Percentiles rank a stretch among this genome's conserved stretches.
phyloP scores from a whole-genome alignment of 2,329 filamentous ascomycete genomes.

The Trichoderma sp. region DNA sequence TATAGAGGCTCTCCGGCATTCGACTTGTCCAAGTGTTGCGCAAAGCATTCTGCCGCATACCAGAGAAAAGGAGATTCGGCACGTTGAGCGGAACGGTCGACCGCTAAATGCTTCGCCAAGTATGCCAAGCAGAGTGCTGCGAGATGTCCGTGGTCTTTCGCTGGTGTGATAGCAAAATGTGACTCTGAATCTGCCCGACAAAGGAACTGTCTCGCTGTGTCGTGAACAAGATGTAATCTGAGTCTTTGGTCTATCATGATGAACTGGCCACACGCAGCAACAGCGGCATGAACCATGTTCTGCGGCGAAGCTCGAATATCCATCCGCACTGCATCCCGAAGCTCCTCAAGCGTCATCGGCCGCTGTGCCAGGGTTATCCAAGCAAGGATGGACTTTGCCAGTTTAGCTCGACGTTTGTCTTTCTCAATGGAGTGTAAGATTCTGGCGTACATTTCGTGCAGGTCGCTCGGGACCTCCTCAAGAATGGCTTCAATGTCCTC shows the following conservation, averaged over 20 bases:
- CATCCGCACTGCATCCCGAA: not conserved
- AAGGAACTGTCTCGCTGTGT: constrained; percentile 7
- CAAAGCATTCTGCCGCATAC: not conserved
- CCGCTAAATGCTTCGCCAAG: not conserved
- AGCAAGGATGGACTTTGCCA: constrained; percentile 10
- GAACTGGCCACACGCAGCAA: constrained; percentile 5
- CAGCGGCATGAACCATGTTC: constrained; percentile 1
- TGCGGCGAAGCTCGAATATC: not conserved
- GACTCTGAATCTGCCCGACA: not conserved
- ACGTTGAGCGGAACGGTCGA: not conserved
- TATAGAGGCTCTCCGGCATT: not conserved
- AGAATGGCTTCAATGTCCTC: constrained; percentile 15
- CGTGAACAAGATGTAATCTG: not conserved
- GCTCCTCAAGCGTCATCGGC: constrained; percentile 18
- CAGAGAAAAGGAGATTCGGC: not conserved
- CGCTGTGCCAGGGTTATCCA: not conserved
- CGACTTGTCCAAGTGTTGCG: not conserved
- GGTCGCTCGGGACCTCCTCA: constrained; percentile 2
- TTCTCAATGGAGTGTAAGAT: constrained; percentile 8
- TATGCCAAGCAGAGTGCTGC: constrained; percentile 14
- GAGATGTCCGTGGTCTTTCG: constrained; percentile 2
- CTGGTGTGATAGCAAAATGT: not conserved
- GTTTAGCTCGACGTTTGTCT: constrained; percentile 14
- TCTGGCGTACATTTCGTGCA: constrained; percentile 17
- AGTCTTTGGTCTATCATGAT: constrained; percentile 3